Percentiles rank a stretch among this genome's conserved stretches.
These are phyloP conservation scores for Penicillium olsonii DNA, from an alignment of 2,329 filamentous ascomycete species.

Conservation along the genomic window DNA sequence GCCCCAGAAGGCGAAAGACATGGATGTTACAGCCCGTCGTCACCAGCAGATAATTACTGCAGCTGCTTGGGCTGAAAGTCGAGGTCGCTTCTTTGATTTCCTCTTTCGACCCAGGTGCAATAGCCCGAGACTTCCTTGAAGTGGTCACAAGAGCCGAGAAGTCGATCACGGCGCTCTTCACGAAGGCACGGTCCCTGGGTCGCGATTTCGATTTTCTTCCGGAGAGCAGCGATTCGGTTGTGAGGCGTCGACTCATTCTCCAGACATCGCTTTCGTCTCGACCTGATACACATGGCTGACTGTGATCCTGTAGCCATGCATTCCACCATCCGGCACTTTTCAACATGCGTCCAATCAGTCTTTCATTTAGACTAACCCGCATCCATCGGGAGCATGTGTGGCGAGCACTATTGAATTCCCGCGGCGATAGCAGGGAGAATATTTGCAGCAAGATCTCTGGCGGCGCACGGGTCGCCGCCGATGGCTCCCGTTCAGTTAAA, in stretches of 20 bases:
- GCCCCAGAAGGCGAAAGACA: slow-evolving; percentile 52
- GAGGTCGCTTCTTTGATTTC: slow-evolving; percentile 24
- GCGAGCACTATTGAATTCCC: slow-evolving; percentile 62
- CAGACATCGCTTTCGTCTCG: slow-evolving; percentile 39
- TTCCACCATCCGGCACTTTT: slow-evolving; percentile 58
- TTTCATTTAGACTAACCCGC: slow-evolving; percentile 55
- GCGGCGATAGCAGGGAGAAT: slow-evolving; percentile 46
- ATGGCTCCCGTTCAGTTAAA: neutral
- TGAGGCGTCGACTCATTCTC: slow-evolving; percentile 49
- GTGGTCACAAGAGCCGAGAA: slow-evolving; percentile 27
- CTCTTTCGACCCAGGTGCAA: slow-evolving; percentile 17
- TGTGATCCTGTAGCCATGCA: slow-evolving; percentile 36
- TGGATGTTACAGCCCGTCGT: slow-evolving; percentile 57
- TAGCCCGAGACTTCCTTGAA: slow-evolving; percentile 12
- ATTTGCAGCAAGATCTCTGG: slow-evolving; percentile 54
- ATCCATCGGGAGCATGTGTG: slow-evolving; percentile 64
- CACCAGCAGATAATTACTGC: slow-evolving; percentile 60
- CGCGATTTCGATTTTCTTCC: slow-evolving; percentile 31
- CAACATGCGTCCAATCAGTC: slow-evolving; percentile 56
- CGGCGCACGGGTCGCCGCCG: slow-evolving; percentile 42
- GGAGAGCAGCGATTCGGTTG: slow-evolving; percentile 53
- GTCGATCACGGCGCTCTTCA: slow-evolving; percentile 38
- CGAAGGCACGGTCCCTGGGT: slow-evolving; percentile 34
- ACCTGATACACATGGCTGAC: slow-evolving; percentile 29
- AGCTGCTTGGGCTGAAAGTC: slow-evolving; percentile 58